Evolutionary conservation across 805 yeast species (phyloP).

Genomic region (Nakazawaea wyomingensis): DNA sequence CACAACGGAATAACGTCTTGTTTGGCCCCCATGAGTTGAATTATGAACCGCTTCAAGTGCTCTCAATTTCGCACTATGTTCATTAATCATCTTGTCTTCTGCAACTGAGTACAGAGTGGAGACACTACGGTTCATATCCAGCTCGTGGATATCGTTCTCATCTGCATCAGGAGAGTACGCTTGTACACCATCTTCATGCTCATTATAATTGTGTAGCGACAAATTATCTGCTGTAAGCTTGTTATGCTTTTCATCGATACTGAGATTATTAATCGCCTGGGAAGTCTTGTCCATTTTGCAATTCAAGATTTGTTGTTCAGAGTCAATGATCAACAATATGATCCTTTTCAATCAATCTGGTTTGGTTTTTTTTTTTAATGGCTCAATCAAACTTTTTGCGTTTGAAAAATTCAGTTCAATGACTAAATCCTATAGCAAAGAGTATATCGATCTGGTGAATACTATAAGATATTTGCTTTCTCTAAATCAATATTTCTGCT

Average conservation of each 20-base stretch:
- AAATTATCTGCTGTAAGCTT: constrained; percentile 9
- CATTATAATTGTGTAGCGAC: constrained; percentile 1
- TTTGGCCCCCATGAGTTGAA: constrained; percentile 4
- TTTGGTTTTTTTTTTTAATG: no score
- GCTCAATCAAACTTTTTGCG: no score
- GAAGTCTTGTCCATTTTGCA: neutral
- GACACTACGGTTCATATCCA: constrained; percentile 9
- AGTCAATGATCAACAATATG: no score
- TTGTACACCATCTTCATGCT: neutral
- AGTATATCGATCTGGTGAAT: no score
- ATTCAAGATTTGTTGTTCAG: no score
- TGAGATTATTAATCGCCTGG: neutral
- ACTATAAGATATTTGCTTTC: no score
- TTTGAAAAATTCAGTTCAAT: no score
- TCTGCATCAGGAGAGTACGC: neutral
- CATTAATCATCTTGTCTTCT: constrained; percentile 59
- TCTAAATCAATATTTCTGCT: no score
- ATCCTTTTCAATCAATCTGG: no score
- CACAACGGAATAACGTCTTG: constrained; percentile 29
- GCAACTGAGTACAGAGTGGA: constrained; percentile 59
- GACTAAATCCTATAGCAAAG: no score
- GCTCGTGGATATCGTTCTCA: constrained; percentile 7
- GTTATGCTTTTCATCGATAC: neutral
- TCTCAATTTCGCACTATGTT: constrained; percentile 60
- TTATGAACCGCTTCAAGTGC: constrained; percentile 45